Evolutionary conservation across 2,329 filamentous ascomycete species (phyloP).

Genomic region (Chrysosporium keratinophilum): DNA sequence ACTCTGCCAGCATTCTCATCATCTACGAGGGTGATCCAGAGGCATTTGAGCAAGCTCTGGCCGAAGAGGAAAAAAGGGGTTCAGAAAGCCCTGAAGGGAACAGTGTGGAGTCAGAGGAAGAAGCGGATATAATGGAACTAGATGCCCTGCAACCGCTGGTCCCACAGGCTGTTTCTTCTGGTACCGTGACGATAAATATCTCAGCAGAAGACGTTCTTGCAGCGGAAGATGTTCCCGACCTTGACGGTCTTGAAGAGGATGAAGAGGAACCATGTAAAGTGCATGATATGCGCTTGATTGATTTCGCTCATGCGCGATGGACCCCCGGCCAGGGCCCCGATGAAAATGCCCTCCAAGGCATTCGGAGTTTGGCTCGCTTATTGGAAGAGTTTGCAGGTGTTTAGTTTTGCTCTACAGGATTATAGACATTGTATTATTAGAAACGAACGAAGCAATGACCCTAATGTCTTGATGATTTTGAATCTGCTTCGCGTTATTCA

Average conservation of each 20-base stretch:
- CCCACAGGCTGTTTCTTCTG: neutral
- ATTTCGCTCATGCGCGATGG: slow-evolving; percentile 90
- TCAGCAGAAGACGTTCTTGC: neutral
- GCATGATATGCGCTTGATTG: slow-evolving; percentile 76
- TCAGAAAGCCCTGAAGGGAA: slow-evolving; percentile 3
- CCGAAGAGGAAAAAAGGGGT: slow-evolving; percentile 23
- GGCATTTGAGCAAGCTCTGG: slow-evolving; percentile 43
- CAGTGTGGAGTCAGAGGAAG: slow-evolving; percentile 15
- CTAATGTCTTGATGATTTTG: neutral
- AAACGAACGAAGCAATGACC: neutral
- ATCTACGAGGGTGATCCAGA: slow-evolving; percentile 56
- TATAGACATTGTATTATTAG: neutral
- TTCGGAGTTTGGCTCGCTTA: slow-evolving; percentile 60
- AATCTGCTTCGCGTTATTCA: too few species aligned
- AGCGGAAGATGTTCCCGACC: neutral
- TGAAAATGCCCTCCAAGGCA: slow-evolving; percentile 67
- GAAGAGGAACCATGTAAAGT: slow-evolving; percentile 52
- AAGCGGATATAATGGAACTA: neutral
- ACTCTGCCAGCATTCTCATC: slow-evolving; percentile 53
- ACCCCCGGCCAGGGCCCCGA: slow-evolving; percentile 73
- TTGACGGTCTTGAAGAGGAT: slow-evolving; percentile 44
- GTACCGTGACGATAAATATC: neutral
- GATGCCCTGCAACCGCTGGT: neutral
- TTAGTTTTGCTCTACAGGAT: slow-evolving; percentile 7
- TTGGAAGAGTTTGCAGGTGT: slow-evolving; percentile 52